These are phyloP conservation scores for Geranium rotundifolium DNA, from an alignment of 345 rosid species.

Conservation along the genomic window DNA sequence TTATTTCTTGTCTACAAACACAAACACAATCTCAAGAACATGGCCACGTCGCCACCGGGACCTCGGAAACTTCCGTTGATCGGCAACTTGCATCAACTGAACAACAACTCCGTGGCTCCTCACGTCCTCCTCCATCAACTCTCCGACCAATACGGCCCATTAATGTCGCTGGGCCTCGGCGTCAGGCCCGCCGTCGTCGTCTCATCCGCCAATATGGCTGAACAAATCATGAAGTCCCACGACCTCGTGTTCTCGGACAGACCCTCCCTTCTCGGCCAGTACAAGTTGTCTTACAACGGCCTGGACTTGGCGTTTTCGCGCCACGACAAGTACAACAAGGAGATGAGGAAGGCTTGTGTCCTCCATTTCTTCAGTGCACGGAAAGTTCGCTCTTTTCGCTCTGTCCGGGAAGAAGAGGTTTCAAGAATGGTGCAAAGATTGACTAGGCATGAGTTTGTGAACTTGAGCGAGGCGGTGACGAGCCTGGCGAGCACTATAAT, in stretches of 20 bases:
- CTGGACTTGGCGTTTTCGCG: conserved; percentile 2
- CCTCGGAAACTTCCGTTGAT: conserved; percentile 14
- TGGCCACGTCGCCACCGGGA: conserved; percentile 14
- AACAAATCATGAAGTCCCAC: conserved; percentile 11
- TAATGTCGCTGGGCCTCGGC: conserved; percentile 11
- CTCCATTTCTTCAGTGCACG: conserved; percentile 27
- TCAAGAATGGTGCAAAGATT: conserved; percentile 21
- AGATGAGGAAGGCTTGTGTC: conserved; percentile 24
- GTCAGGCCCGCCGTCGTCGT: conserved; percentile 12
- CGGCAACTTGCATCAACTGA: conserved; percentile 18
- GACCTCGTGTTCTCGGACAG: conserved; percentile 10
- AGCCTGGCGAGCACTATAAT: conserved; percentile 19
- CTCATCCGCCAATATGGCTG: conserved; percentile 13
- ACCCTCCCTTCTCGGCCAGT: conserved; percentile 4
- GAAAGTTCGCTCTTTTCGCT: conserved; percentile 21
- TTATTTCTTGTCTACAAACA: no score
- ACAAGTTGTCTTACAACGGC: conserved; percentile 3
- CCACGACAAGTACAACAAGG: conserved; percentile 30
- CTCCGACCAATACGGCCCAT: conserved; percentile 11
- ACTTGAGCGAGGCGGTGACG: conserved; percentile 22
- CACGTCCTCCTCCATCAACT: conserved; percentile 10
- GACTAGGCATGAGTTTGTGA: conserved; percentile 7
- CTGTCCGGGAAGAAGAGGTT: conserved; percentile 33
- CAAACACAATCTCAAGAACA: background rate
- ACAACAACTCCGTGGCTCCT: background rate